These are phyloP conservation scores for Coleophoma eucalyptorum DNA, from an alignment of 2,329 filamentous ascomycete genomes.

Conservation along the genomic window DNA sequence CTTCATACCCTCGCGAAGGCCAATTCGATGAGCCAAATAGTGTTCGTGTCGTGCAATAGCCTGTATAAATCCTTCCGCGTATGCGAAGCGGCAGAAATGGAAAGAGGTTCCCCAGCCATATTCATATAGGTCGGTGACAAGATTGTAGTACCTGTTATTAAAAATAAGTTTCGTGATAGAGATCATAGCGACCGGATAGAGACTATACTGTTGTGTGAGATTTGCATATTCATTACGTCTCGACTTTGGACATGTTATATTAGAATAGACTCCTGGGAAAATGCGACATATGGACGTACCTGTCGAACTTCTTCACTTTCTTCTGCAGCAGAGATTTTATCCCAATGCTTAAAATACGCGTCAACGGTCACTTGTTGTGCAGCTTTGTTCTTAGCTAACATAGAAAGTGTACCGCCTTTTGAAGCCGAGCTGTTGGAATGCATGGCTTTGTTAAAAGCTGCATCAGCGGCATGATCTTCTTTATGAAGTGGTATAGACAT, in stretches of 20 bases:
- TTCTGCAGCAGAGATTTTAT: constrained; percentile 69
- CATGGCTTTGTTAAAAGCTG: constrained; percentile 83
- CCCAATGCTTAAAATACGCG: constrained; percentile 97
- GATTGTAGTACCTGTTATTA: constrained; percentile 78
- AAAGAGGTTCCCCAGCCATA: constrained; percentile 96
- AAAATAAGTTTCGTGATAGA: neutral
- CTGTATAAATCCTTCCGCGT: constrained; percentile 82
- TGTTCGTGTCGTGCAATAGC: constrained; percentile 96
- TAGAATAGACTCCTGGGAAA: neutral
- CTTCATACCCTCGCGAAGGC: constrained; percentile 79
- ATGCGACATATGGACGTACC: constrained; percentile 42
- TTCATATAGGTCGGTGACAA: constrained; percentile 95
- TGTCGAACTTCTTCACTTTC: constrained; percentile 83
- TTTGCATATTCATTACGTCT: constrained; percentile 87
- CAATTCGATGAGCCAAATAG: constrained; percentile 88
- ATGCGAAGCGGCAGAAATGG: constrained; percentile 93
- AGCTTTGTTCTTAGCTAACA: constrained; percentile 75
- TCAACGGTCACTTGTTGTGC: constrained; percentile 80
- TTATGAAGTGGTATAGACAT: constrained; percentile 53
- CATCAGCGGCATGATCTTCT: constrained; percentile 82
- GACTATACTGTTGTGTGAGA: constrained; percentile 75
- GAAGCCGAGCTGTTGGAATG: constrained; percentile 63
- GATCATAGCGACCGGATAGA: neutral
- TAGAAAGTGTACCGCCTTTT: constrained; percentile 71
- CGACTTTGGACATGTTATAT: constrained; percentile 43